Evolutionary conservation across 2,329 filamentous ascomycete genomes (phyloP).

Genomic region (Alternaria gaisen): DNA sequence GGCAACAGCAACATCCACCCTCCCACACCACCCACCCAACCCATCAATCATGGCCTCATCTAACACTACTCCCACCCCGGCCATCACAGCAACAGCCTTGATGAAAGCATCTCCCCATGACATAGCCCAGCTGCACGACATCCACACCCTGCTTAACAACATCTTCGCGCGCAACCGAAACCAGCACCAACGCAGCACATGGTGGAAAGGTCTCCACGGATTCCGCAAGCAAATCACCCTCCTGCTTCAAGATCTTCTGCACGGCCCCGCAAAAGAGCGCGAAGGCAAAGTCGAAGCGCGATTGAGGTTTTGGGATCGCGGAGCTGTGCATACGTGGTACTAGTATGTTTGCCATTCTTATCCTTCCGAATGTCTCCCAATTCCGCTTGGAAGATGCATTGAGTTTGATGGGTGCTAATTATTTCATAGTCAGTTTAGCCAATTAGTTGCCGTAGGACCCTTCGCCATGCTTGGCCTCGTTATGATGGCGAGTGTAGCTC

Average conservation of each 20-base stretch:
- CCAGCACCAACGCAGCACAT: constrained; percentile 82
- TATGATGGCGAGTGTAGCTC: constrained; percentile 53
- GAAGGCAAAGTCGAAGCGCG: constrained; percentile 39
- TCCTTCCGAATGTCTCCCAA: not conserved
- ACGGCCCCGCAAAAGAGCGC: constrained; percentile 24
- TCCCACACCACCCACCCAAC: not conserved
- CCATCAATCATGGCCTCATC: not conserved
- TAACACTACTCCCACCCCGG: not conserved
- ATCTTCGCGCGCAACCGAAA: constrained; percentile 88
- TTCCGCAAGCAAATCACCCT: constrained; percentile 72
- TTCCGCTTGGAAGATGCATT: not conserved
- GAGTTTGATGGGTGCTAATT: constrained; percentile 8
- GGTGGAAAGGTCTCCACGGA: constrained; percentile 79
- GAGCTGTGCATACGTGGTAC: constrained; percentile 48
- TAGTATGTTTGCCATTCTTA: constrained; percentile 35
- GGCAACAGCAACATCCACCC: not conserved
- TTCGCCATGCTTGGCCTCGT: constrained; percentile 58
- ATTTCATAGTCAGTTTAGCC: constrained; percentile 51
- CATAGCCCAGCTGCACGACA: constrained; percentile 46
- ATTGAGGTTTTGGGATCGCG: constrained; percentile 52
- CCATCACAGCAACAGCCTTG: not conserved
- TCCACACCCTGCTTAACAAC: constrained; percentile 70
- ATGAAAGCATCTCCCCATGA: constrained; percentile 32
- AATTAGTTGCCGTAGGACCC: constrained; percentile 55
- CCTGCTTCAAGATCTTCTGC: constrained; percentile 56